Conservation (phyloP, 108 stramenopile genomes). For the Hondaea fermentalgiana region DNA sequence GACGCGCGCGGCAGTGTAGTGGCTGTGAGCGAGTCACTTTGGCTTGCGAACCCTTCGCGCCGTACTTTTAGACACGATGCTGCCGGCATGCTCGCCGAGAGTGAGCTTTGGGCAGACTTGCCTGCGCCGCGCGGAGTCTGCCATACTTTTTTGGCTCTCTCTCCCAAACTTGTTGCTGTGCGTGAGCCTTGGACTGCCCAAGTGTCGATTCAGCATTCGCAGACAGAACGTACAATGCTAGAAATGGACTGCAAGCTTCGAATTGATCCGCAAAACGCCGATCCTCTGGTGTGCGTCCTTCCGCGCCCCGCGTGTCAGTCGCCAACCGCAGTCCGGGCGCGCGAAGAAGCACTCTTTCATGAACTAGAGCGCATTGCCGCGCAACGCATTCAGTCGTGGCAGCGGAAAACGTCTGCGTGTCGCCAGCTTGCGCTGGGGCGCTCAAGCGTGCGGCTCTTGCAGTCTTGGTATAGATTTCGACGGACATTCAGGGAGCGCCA, state of each 20-base stretch:
- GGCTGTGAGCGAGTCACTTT: not conserved
- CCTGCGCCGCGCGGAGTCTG: not conserved
- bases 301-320: not conserved
- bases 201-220: not conserved
- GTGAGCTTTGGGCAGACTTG: not conserved
- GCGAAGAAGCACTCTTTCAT: not conserved
- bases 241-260: not conserved
- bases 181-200: not conserved
- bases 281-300: not conserved
- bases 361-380: not conserved
- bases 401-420: not conserved
- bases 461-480: not conserved
- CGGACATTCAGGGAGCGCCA: not conserved
- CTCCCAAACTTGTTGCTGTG: not conserved
- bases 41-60: not conserved
- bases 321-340: not conserved
- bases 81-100: not conserved
- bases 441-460: not conserved
- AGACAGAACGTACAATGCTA: not conserved
- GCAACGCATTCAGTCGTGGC: not conserved
- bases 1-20: not conserved
- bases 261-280: not conserved
- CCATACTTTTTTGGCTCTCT: not conserved
- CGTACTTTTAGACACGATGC: not conserved
- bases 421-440: not conserved